Evolutionary conservation across 176 grass and related monocot genomes (phyloP).

Genomic region (Zoysia pacifica): DNA sequence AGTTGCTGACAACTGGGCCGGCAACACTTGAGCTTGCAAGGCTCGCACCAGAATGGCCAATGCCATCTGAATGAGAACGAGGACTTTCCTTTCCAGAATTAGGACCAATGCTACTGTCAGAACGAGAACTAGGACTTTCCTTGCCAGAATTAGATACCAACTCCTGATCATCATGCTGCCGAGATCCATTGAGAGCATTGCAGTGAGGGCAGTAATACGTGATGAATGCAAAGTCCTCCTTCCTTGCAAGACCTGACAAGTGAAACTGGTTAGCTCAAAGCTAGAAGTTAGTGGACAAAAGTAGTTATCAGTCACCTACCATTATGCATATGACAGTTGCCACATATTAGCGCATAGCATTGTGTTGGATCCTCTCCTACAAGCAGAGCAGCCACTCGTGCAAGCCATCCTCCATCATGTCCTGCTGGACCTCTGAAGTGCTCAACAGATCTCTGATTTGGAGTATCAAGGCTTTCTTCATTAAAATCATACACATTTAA

Average conservation of each 20-base stretch:
- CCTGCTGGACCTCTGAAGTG: conserved; percentile 61
- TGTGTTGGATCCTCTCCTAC: conserved; percentile 98
- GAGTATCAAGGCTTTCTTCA: conserved; percentile 45
- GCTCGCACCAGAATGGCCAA: conserved; percentile 28
- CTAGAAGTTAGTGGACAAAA: not conserved
- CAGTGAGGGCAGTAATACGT: conserved; percentile 95
- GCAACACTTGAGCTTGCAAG: conserved; percentile 28
- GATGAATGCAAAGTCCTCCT: conserved; percentile 83
- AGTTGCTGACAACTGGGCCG: conserved; percentile 29
- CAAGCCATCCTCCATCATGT: conserved; percentile 71
- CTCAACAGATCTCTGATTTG: conserved; percentile 55
- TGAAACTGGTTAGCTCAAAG: conserved; percentile 21
- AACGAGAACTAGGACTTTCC: conserved; percentile 49
- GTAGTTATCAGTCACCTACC: conserved; percentile 40
- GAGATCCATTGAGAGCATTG: conserved; percentile 65
- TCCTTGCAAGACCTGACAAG: conserved; percentile 73
- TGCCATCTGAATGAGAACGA: conserved; percentile 33
- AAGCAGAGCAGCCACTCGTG: conserved; percentile 77
- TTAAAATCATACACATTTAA: conserved; percentile 45
- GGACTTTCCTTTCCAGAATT: conserved; percentile 59
- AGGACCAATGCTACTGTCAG: conserved; percentile 17
- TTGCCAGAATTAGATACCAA: conserved; percentile 44
- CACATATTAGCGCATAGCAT: conserved; percentile 85
- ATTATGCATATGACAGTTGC: conserved; percentile 91
- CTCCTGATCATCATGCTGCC: conserved; percentile 56